These are phyloP conservation scores for Jatropha curcas DNA, from an alignment of 345 rosid species.

Conservation along the genomic window DNA sequence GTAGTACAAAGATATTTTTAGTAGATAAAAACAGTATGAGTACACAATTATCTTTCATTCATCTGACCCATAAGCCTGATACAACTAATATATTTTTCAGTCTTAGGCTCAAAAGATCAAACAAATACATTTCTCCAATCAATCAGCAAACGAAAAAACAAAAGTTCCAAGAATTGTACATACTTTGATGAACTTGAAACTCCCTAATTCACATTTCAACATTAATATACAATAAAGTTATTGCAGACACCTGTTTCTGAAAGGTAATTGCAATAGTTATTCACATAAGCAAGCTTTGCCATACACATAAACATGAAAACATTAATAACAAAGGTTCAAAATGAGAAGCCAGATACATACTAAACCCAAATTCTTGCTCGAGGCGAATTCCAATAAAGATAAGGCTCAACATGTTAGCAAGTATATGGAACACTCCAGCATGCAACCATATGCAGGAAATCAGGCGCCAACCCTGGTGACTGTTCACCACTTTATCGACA, in stretches of 20 bases:
- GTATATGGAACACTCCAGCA: slow-evolving; percentile 36
- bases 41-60: neutral
- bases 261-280: slow-evolving; percentile 1
- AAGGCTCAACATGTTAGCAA: slow-evolving; percentile 37
- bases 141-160: neutral
- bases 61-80: neutral
- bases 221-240: neutral
- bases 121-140: neutral
- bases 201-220: neutral
- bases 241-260: neutral
- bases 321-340: neutral
- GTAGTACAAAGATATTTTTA: neutral
- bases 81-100: neutral
- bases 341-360: slow-evolving; percentile 13
- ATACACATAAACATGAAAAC: too few relatives aligned
- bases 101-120: neutral
- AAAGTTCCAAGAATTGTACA: neutral
- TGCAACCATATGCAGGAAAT: slow-evolving; percentile 38
- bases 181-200: neutral
- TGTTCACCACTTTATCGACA: slow-evolving; percentile 20
- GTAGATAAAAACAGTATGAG: neutral
- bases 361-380: slow-evolving; percentile 25
- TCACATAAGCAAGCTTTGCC: neutral
- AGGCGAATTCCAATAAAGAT: slow-evolving; percentile 33
- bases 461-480: slow-evolving; percentile 31